These are phyloP conservation scores for Mucor velutinosus DNA, from an alignment of 371 early-diverging fungal species.

Conservation along the genomic window DNA sequence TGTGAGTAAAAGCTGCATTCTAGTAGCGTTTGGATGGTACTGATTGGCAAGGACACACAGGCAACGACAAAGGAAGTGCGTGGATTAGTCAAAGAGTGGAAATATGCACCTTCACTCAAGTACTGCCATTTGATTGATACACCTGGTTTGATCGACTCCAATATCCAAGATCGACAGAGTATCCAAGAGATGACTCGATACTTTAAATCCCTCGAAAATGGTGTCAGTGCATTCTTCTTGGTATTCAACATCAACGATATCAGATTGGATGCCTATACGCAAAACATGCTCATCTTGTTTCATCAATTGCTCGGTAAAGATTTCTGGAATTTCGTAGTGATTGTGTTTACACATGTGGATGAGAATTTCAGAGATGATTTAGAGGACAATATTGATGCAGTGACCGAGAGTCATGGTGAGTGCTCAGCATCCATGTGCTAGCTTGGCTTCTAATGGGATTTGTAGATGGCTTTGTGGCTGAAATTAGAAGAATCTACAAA, in stretches of 20 bases:
- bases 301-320: constrained; percentile 59
- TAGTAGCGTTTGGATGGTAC: not conserved
- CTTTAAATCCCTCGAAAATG: constrained; percentile 57
- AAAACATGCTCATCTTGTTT: constrained; percentile 61
- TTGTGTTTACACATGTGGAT: constrained; percentile 67
- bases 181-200: constrained; percentile 60
- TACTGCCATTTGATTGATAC: constrained; percentile 52
- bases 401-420: constrained; percentile 50
- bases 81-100: constrained; percentile 40
- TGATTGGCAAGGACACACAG: not conserved
- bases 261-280: constrained; percentile 62
- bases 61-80: constrained; percentile 29
- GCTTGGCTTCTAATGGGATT: not conserved
- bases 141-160: constrained; percentile 59
- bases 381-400: constrained; percentile 60
- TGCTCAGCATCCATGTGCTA: not conserved
- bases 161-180: constrained; percentile 52
- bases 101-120: constrained; percentile 29
- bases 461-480: constrained; percentile 54
- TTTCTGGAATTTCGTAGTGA: constrained; percentile 65
- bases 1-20: constrained; percentile 16
- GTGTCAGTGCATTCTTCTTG: constrained; percentile 63
- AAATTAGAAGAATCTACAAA: constrained; percentile 48
- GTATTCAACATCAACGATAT: constrained; percentile 62
- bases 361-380: constrained; percentile 59